Percentiles rank a stretch among this genome's conserved stretches.
Conservation (phyloP, 768 basidiomycete genomes). For the Pisolithus orientalis region DNA sequence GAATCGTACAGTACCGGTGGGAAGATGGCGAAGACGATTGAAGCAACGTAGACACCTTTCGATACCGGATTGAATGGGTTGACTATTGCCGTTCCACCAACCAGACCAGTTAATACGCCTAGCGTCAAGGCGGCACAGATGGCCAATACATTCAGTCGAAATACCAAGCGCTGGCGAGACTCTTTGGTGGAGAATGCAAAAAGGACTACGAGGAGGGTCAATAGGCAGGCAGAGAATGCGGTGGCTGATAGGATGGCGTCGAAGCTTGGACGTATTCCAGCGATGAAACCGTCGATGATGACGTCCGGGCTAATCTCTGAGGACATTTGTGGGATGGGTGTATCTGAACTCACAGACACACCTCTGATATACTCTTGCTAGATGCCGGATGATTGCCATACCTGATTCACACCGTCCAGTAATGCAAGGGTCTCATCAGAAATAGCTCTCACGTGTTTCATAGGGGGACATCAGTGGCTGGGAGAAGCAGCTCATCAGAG, state of each 20-base stretch:
- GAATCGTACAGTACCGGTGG: conserved; percentile 33
- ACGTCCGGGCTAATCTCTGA: neutral
- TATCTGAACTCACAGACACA: neutral
- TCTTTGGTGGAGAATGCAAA: conserved; percentile 27
- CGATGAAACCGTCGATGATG: conserved; percentile 8
- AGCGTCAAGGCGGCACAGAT: conserved; percentile 17
- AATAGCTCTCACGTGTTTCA: no score
- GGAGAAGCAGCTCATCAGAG: no score
- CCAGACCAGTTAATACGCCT: conserved; percentile 16
- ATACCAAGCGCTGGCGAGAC: conserved; percentile 23
- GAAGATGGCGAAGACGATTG: conserved; percentile 18
- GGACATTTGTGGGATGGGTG: neutral
- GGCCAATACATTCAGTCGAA: conserved; percentile 28
- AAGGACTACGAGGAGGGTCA: conserved; percentile 29
- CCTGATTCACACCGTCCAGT: no score
- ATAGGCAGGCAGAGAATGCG: conserved; percentile 22
- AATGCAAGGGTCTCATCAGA: no score
- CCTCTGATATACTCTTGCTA: neutral
- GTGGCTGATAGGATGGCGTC: conserved; percentile 22
- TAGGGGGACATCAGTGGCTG: no score
- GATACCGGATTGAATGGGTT: conserved; percentile 13
- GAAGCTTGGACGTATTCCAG: conserved; percentile 10
- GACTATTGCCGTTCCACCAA: conserved; percentile 4
- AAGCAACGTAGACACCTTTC: conserved; percentile 13
- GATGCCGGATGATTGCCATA: no score